Evolutionary conservation across 139 green algal species (phyloP).

Genomic region (Volvox reticuliferus): DNA sequence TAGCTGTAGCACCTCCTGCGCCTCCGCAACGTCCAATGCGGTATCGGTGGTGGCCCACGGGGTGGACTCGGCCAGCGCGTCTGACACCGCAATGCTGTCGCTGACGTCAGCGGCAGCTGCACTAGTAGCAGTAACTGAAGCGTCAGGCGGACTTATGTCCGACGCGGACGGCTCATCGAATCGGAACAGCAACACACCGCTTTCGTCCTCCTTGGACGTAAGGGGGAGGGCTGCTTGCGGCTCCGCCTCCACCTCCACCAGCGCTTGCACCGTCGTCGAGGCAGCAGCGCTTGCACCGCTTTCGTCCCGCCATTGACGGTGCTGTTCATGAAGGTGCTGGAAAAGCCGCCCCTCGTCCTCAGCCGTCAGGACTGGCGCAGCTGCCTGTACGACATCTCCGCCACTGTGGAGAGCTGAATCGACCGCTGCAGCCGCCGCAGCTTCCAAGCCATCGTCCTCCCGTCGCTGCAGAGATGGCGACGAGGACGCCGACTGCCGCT

Average conservation of each 20-base stretch:
- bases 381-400: background rate
- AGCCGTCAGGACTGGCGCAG: background rate
- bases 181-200: conserved; percentile 1
- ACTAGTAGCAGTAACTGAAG: background rate
- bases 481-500: background rate
- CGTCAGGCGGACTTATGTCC: too few relatives aligned
- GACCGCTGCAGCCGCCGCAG: background rate
- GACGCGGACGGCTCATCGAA: background rate
- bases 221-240: background rate
- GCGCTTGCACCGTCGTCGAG: background rate
- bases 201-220: background rate
- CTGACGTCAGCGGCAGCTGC: background rate
- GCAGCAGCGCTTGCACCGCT: background rate
- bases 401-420: background rate
- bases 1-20: background rate
- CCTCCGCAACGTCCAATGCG: background rate
- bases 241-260: background rate
- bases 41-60: background rate
- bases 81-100: background rate
- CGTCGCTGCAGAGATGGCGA: background rate
- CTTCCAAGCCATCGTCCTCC: background rate
- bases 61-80: background rate
- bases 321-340: conserved; percentile 6
- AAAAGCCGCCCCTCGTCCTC: background rate
- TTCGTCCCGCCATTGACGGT: background rate